These are phyloP conservation scores for Paramecium sonneborni DNA, from an alignment of 73 alveolate genomes.

Conservation along the genomic window DNA sequence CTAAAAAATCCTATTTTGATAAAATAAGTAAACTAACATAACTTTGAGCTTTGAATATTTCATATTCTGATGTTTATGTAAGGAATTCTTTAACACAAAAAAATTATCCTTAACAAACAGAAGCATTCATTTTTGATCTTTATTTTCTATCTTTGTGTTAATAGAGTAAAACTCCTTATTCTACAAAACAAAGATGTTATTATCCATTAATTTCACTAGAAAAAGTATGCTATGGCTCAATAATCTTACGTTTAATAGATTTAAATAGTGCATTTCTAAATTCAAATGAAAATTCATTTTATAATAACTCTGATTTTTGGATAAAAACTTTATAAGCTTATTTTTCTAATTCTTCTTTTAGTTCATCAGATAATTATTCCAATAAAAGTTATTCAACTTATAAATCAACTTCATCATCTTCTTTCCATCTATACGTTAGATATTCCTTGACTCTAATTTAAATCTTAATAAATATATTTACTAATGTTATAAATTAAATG, in stretches of 20 bases:
- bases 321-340: conserved; percentile 22
- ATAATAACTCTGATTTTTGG: neutral
- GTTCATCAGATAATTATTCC: conserved; percentile 31
- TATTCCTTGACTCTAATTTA: conserved; percentile 13
- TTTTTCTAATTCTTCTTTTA: conserved; percentile 22
- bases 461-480: neutral
- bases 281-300: neutral
- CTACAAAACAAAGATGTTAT: neutral
- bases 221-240: neutral
- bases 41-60: conserved; percentile 1
- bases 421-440: conserved; percentile 37
- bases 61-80: neutral
- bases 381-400: neutral
- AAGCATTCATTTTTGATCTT: conserved; percentile 38
- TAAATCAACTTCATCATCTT: conserved; percentile 52
- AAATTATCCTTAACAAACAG: conserved; percentile 6
- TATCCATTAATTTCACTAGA: neutral
- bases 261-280: conserved; percentile 26
- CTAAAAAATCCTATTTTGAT: conserved; percentile 18
- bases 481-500: neutral
- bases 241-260: conserved; percentile 11
- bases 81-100: conserved; percentile 10
- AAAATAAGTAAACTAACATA: conserved; percentile 34
- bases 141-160: conserved; percentile 4
- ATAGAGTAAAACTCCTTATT: neutral